A percentile compares a stretch with the other conserved stretches of the same genome.
phyloP scores from a whole-genome alignment of 805 yeast genomes.

The Kluyveromyces aestuarii region DNA sequence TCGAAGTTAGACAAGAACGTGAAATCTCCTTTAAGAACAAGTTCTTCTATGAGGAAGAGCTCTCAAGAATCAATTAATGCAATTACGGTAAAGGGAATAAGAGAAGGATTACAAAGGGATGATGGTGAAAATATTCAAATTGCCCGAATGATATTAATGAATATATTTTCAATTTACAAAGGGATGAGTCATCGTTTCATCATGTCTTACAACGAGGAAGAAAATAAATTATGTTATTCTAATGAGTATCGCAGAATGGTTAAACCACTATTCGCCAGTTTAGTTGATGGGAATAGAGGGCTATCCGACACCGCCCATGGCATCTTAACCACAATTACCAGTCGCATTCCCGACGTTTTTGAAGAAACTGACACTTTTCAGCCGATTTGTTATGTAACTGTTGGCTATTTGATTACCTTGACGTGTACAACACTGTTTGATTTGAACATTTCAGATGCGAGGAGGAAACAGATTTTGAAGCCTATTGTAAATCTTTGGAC shows the following conservation, averaged over 20 bases:
- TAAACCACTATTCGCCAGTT: conserved; percentile 33
- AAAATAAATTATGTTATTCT: conserved; percentile 12
- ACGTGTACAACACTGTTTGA: conserved; percentile 31
- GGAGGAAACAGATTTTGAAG: conserved; percentile 31
- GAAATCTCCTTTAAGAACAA: not conserved
- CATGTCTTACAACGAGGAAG: conserved; percentile 14
- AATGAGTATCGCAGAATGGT: conserved; percentile 20
- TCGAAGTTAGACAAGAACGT: conserved; percentile 1
- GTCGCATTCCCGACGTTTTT: conserved; percentile 23
- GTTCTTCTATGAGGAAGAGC: conserved; percentile 4
- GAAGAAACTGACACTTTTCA: conserved; percentile 25
- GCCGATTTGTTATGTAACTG: conserved; percentile 15
- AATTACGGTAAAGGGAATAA: conserved; percentile 6
- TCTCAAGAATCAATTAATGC: conserved; percentile 5
- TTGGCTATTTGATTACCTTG: conserved; percentile 31
- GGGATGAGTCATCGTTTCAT: conserved; percentile 19
- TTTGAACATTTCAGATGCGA: conserved; percentile 19
- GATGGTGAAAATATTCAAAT: conserved; percentile 12
- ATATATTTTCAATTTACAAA: conserved; percentile 24
- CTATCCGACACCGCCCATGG: conserved; percentile 30
- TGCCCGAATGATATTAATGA: conserved; percentile 23
- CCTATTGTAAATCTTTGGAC: conserved; percentile 34
- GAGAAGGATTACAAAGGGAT: conserved; percentile 7
- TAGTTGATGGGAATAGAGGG: conserved; percentile 30
- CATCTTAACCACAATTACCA: conserved; percentile 22